Evolutionary conservation across 805 yeast genomes (phyloP), one percentile per base, ranked within the genome.

Genomic region (Priceomyces castillae): DNA sequence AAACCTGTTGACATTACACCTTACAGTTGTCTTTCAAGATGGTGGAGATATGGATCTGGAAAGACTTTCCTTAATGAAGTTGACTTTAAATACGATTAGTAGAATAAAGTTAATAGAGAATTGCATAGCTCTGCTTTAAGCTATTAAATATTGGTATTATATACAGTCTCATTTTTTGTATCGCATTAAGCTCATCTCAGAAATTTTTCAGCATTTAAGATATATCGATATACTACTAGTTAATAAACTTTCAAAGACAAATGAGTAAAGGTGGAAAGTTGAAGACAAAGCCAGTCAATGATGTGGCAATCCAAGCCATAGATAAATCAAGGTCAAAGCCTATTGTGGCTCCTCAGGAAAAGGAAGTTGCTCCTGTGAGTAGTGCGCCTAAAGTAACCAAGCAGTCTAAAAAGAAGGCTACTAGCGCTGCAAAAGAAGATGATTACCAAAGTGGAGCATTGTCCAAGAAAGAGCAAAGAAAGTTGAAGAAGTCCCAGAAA

Each of bases 21-120:
- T 3, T 78, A 75, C 49, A 84, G 90, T 53, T 86, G 95, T 62
- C 59, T 86, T 37, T 70, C 78, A 25, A 71, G 81, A 47, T 86
- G 90, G 90, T 86, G 95, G 95, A 79, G 79, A 52, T 69, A 69
- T 48, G 84, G 86, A 7, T 69, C 79, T 2, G 86, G 87, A 1
- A 82, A 81, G 53, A 59, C 55, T 2, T 82, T 82, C 51, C 47
- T 81, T 28, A 76, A 77, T 46, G 82, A 75, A 42, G 53, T 58
- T 15, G 62, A 56, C 15, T 53, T 52, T 42, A 52, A 35, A 16
- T 31, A 46, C 34, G 41, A 43, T 36, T 30, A 44, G 25, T 22
- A 7, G n/a, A 15, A n/a, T 30, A 12, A 6, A n/a, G 17, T 22
- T 6, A 22, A 22, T 22, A 22, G 25, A 28, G 15, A 28, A n/a